Percentiles rank a stretch among this genome's conserved stretches.
Evolutionary conservation across 805 yeast genomes (phyloP).

Genomic region (Limtongia smithiae): DNA sequence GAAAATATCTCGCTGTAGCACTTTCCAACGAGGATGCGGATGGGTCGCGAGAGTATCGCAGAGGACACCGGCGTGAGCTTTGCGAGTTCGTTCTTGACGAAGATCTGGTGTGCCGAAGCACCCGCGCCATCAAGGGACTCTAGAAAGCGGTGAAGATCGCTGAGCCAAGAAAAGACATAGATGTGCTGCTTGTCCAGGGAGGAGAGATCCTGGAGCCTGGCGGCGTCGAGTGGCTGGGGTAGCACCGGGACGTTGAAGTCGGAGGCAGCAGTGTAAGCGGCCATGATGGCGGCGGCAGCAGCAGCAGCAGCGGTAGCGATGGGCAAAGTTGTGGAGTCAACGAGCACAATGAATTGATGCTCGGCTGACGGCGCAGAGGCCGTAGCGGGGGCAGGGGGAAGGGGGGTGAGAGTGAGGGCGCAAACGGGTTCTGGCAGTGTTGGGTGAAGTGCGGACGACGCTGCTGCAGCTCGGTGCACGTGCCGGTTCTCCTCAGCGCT

Average conservation of each 20-base stretch:
- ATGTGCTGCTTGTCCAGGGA: slow-evolving; percentile 25
- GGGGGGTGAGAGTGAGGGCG: too few species aligned
- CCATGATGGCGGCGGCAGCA: slow-evolving; percentile 6
- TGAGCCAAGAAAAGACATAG: slow-evolving; percentile 22
- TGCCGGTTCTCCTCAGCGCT: too few species aligned
- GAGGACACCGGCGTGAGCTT: slow-evolving; percentile 15
- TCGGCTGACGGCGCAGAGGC: not conserved
- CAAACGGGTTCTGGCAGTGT: too few species aligned
- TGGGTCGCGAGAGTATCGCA: slow-evolving; percentile 17
- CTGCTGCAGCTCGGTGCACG: too few species aligned
- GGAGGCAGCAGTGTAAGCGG: not conserved
- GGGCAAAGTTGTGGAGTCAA: too few species aligned
- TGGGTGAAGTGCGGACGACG: too few species aligned
- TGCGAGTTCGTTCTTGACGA: slow-evolving; percentile 23
- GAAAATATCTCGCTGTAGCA: slow-evolving; percentile 23
- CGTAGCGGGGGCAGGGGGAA: slow-evolving; percentile 2
- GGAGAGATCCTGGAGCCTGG: slow-evolving; percentile 13
- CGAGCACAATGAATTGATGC: not conserved
- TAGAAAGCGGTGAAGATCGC: slow-evolving; percentile 20
- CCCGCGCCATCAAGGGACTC: slow-evolving; percentile 22
- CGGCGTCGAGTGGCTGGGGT: slow-evolving; percentile 17
- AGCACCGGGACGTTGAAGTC: slow-evolving; percentile 2
- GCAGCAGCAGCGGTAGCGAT: not conserved
- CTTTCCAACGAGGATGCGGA: slow-evolving; percentile 21
- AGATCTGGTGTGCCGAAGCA: slow-evolving; percentile 28